Evolutionary conservation across 2,329 filamentous ascomycete species (phyloP), one percentile per base, ranked within the genome.

Genomic region (Fusarium gaditjirri): DNA sequence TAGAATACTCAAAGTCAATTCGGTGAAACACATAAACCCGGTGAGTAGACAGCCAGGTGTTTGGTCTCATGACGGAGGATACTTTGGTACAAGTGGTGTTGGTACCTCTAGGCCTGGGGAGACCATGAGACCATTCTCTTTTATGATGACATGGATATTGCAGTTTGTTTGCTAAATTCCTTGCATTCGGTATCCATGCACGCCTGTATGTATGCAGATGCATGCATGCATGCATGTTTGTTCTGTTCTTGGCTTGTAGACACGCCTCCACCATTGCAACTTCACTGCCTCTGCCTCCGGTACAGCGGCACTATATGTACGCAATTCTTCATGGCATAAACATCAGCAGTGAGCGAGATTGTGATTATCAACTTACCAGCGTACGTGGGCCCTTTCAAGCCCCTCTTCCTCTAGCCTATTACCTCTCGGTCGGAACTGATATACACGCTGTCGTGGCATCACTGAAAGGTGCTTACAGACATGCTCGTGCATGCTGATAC

Each of bases 231-330:
- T 65, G 46, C 61, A 46, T 63, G 63, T 46, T 68, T 65, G 59
- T 49, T 35, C 36, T 38, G 54, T 16, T 46, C 53, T 63, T 57
- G 44, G 38, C 38, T 44, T 65, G 61, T 35, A 36, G 39, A 70
- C 70, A 72, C 70, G 42, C 70, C 70, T 63, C 66, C 61, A 61
- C 70, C 60, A 65, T 54, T 42, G 38, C 25, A 35, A 31, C 39
- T 65, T 62, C 43, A 43, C 41, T 58, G 42, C 55, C 54, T 65
- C 54, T 65, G 19, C n/a, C 70, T 39, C 70, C 66, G 61, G 66
- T 65, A 68, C 59, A 73, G 49, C 66, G 70, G 70, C 70, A 73
- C 62, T 66, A 61, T 62, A 71, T 69, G 41, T 69, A 59, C 54
- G 64, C 63, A 68, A 63, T 68, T 59, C 67, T 29, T 63, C 27